Evolutionary conservation across 345 rosid species (phyloP).

Genomic region (Citrus trifoliata): DNA sequence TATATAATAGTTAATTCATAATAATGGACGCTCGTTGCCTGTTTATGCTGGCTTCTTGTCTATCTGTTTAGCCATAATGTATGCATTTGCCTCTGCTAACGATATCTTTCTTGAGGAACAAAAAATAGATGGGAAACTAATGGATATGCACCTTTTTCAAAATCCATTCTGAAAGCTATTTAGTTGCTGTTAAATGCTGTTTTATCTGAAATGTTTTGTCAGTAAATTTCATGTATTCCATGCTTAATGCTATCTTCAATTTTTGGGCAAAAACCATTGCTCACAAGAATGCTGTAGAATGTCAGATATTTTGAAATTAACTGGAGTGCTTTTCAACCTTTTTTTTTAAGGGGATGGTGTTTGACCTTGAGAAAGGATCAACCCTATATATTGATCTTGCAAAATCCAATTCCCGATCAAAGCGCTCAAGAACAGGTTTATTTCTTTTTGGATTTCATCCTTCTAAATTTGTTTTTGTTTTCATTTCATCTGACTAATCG

Average conservation of each 20-base stretch:
- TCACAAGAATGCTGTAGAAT: not conserved
- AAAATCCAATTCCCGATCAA: slow-evolving; percentile 82
- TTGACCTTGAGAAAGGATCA: slow-evolving; percentile 90
- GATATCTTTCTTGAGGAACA: not conserved
- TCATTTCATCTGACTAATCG: slow-evolving; percentile 4
- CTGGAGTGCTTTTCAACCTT: slow-evolving; percentile 12
- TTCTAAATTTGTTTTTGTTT: not conserved
- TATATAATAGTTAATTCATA: not conserved
- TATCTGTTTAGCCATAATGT: not conserved
- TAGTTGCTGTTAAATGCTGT: not conserved
- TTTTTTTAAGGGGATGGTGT: slow-evolving; percentile 71
- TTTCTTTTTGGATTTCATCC: slow-evolving; percentile 11
- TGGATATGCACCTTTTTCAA: not conserved
- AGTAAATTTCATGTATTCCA: not conserved
- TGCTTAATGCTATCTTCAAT: slow-evolving; percentile 1
- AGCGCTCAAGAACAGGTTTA: slow-evolving; percentile 74
- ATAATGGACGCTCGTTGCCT: not conserved
- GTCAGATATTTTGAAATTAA: not conserved
- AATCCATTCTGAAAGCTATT: not conserved
- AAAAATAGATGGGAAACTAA: not conserved
- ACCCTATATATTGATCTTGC: slow-evolving; percentile 79
- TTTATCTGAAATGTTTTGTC: not conserved
- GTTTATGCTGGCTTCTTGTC: not conserved
- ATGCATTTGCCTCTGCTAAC: not conserved
- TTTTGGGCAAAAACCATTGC: not conserved